phyloP scores from a whole-genome alignment of 805 yeast genomes.

The Starmerella gropengiesseri region DNA sequence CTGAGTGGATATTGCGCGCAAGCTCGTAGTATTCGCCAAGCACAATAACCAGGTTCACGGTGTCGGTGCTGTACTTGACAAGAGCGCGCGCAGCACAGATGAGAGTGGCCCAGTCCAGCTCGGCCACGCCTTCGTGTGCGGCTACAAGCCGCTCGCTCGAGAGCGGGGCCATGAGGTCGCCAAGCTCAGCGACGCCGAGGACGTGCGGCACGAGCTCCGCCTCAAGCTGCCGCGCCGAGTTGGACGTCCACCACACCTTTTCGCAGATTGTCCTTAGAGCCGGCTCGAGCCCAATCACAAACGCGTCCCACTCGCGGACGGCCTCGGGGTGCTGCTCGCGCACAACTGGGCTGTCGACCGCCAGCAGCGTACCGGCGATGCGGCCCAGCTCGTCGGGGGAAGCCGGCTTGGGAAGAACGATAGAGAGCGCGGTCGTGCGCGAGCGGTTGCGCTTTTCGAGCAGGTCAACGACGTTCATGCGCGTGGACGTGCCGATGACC shows the following conservation, averaged over 20 bases:
- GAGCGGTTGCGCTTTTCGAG: constrained; percentile 86
- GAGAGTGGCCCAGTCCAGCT: constrained; percentile 57
- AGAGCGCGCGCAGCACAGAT: constrained; percentile 67
- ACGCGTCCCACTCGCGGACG: constrained; percentile 21
- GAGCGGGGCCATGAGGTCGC: constrained; percentile 11
- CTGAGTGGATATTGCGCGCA: constrained; percentile 37
- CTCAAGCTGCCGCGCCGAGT: constrained; percentile 41
- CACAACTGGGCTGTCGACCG: constrained; percentile 25
- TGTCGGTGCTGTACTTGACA: constrained; percentile 44
- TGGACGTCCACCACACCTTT: constrained; percentile 46
- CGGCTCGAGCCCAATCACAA: constrained; percentile 22
- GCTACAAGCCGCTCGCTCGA: constrained; percentile 15
- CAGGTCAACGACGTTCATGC: constrained; percentile 63
- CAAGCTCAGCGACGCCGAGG: constrained; percentile 2
- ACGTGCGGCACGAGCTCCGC: constrained; percentile 11
- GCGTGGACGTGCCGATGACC: constrained; percentile 68
- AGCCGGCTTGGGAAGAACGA: constrained; percentile 45
- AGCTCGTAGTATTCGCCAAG: constrained; percentile 62
- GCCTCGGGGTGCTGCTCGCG: constrained; percentile 12
- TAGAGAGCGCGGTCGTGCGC: constrained; percentile 71
- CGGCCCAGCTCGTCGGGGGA: constrained; percentile 41
- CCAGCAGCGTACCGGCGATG: constrained; percentile 37
- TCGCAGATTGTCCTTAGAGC: not conserved
- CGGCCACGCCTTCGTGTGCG: constrained; percentile 39
- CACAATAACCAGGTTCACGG: constrained; percentile 65